These are phyloP conservation scores for Ogataea siamensis DNA, from an alignment of 805 yeast genomes.

Conservation along the genomic window DNA sequence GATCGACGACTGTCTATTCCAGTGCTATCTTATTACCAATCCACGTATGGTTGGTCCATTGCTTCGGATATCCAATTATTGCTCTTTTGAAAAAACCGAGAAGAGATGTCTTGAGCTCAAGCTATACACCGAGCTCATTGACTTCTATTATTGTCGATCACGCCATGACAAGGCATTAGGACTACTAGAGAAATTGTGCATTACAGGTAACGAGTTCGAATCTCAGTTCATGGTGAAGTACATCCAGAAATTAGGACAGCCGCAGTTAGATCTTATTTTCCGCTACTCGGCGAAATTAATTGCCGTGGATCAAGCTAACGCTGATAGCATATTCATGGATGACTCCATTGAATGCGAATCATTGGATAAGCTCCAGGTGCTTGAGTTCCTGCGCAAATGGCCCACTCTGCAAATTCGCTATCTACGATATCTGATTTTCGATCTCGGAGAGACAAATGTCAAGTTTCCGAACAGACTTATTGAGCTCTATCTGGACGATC, in stretches of 20 bases:
- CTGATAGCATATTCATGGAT: slow-evolving; percentile 57
- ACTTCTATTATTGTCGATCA: slow-evolving; percentile 65
- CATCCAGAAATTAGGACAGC: slow-evolving; percentile 51
- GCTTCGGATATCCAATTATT: slow-evolving; percentile 69
- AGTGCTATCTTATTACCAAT: slow-evolving; percentile 65
- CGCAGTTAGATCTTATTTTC: slow-evolving; percentile 52
- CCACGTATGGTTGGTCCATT: slow-evolving; percentile 81
- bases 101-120: slow-evolving; percentile 45
- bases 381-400: slow-evolving; percentile 44
- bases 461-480: slow-evolving; percentile 45
- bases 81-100: slow-evolving; percentile 65
- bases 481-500: slow-evolving; percentile 40
- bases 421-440: slow-evolving; percentile 48
- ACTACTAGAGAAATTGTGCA: slow-evolving; percentile 44
- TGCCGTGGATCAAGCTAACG: slow-evolving; percentile 35
- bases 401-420: slow-evolving; percentile 41
- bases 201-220: slow-evolving; percentile 29
- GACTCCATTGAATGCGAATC: slow-evolving; percentile 60
- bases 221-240: slow-evolving; percentile 54
- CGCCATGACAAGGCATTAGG: slow-evolving; percentile 66
- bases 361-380: slow-evolving; percentile 51
- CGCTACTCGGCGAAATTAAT: slow-evolving; percentile 56
- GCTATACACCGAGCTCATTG: slow-evolving; percentile 67
- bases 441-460: slow-evolving; percentile 36
- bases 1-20: slow-evolving; percentile 77